Conservation (phyloP, 2,329 filamentous ascomycete species). For the Didymella lethalis region DNA sequence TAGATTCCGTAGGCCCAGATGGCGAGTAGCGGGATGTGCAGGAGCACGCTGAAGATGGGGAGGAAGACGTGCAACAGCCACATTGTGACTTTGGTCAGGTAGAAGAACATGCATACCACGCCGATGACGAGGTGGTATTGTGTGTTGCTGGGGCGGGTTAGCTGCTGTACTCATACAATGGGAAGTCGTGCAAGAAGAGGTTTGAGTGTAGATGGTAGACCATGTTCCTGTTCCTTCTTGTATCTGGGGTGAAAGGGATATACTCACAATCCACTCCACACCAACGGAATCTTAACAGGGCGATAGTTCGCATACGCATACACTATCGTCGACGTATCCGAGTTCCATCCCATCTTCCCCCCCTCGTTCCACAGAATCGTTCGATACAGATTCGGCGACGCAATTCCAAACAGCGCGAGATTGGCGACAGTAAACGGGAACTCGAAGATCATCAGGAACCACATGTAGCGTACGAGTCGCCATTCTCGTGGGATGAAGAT, state of each 20-base stretch:
- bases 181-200: not conserved
- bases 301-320: conserved; percentile 78
- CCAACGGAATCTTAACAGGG: conserved; percentile 67
- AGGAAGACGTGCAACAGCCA: conserved; percentile 76
- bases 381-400: conserved; percentile 76
- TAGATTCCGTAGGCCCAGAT: conserved; percentile 73
- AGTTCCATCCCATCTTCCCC: conserved; percentile 75
- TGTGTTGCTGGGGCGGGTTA: conserved; percentile 65
- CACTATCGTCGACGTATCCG: conserved; percentile 71
- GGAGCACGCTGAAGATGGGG: conserved; percentile 68
- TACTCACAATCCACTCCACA: conserved; percentile 77
- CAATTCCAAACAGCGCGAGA: conserved; percentile 75
- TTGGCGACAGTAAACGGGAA: conserved; percentile 69
- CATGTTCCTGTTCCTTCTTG: too few species aligned
- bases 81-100: conserved; percentile 73
- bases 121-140: conserved; percentile 80
- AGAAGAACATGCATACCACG: conserved; percentile 77
- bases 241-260: not conserved
- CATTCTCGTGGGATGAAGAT: conserved; percentile 65
- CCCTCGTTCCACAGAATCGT: conserved; percentile 77
- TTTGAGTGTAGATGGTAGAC: not conserved
- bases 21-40: conserved; percentile 65
- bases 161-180: not conserved
- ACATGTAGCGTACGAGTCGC: conserved; percentile 61
- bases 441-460: conserved; percentile 70